These are phyloP conservation scores for Penicilliopsis zonata DNA, from an alignment of 495 filamentous ascomycete species.

Conservation along the genomic window DNA sequence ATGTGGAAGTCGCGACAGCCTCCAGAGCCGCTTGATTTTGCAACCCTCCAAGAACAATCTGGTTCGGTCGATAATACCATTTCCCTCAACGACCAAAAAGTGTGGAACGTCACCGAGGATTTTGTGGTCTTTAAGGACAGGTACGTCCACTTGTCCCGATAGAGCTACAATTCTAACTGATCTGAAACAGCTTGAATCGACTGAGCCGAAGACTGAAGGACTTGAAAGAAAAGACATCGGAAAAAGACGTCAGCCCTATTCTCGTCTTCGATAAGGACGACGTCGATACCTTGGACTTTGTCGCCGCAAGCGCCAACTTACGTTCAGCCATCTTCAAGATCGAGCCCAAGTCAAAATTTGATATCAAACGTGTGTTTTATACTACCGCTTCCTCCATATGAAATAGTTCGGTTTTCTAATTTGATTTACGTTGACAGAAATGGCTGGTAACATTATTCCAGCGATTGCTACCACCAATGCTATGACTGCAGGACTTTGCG, in stretches of 20 bases:
- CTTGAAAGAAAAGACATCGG: conserved; percentile 35
- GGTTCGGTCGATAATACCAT: conserved; percentile 39
- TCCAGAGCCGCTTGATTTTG: conserved; percentile 62
- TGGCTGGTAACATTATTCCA: conserved; percentile 98
- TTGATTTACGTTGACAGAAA: conserved; percentile 41
- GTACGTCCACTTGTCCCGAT: conserved; percentile 15
- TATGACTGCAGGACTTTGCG: conserved; percentile 86
- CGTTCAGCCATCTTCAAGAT: conserved; percentile 79
- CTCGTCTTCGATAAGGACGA: conserved; percentile 96
- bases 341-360: conserved; percentile 79
- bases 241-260: conserved; percentile 42
- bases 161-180: too few relatives aligned
- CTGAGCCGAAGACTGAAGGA: conserved; percentile 61
- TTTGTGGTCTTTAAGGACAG: conserved; percentile 77
- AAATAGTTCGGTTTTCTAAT: background rate
- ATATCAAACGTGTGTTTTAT: conserved; percentile 63
- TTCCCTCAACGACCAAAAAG: conserved; percentile 54
- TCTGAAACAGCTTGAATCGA: conserved; percentile 45
- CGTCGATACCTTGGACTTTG: conserved; percentile 89
- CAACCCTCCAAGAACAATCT: conserved; percentile 35
- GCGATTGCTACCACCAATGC: conserved; percentile 98
- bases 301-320: conserved; percentile 80
- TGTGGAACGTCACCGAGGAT: conserved; percentile 77
- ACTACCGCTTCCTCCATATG: background rate
- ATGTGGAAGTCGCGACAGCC: conserved; percentile 85